Evolutionary conservation across 768 basidiomycete species (phyloP).

Genomic region (Pisolithus tinctorius): DNA sequence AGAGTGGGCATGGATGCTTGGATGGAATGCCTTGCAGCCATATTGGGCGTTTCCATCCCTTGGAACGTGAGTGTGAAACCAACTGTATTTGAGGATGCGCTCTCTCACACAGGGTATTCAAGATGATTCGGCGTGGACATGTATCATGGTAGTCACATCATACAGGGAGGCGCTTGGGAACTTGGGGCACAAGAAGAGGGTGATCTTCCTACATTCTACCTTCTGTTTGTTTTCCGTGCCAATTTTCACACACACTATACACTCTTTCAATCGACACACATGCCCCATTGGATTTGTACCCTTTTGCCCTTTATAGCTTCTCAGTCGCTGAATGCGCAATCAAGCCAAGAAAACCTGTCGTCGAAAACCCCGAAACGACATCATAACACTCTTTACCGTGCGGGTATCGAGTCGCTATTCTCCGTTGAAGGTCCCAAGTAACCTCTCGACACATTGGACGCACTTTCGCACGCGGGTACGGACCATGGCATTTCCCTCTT

Average conservation of each 20-base stretch:
- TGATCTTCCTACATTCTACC: slow-evolving; percentile 15
- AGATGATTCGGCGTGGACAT: slow-evolving; percentile 34
- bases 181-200: slow-evolving; percentile 66
- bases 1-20: slow-evolving; percentile 52
- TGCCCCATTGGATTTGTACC: slow-evolving; percentile 45
- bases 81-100: neutral
- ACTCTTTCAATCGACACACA: slow-evolving; percentile 43
- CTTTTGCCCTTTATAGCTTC: slow-evolving; percentile 2
- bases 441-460: slow-evolving; percentile 28
- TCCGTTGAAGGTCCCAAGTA: slow-evolving; percentile 59
- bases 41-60: slow-evolving; percentile 29
- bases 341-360: slow-evolving; percentile 4
- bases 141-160: slow-evolving; percentile 39
- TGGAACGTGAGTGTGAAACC: slow-evolving; percentile 10
- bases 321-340: neutral
- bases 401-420: slow-evolving; percentile 58
- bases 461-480: slow-evolving; percentile 19
- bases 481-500: slow-evolving; percentile 32
- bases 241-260: slow-evolving; percentile 30
- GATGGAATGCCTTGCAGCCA: slow-evolving; percentile 50
- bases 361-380: slow-evolving; percentile 7
- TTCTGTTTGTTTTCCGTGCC: slow-evolving; percentile 3
- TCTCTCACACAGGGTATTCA: slow-evolving; percentile 4
- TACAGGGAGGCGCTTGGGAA: slow-evolving; percentile 47
- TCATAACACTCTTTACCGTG: slow-evolving; percentile 35